Evolutionary conservation across 2,329 filamentous ascomycete genomes (phyloP).

Genomic region (Fusarium haematococcum): DNA sequence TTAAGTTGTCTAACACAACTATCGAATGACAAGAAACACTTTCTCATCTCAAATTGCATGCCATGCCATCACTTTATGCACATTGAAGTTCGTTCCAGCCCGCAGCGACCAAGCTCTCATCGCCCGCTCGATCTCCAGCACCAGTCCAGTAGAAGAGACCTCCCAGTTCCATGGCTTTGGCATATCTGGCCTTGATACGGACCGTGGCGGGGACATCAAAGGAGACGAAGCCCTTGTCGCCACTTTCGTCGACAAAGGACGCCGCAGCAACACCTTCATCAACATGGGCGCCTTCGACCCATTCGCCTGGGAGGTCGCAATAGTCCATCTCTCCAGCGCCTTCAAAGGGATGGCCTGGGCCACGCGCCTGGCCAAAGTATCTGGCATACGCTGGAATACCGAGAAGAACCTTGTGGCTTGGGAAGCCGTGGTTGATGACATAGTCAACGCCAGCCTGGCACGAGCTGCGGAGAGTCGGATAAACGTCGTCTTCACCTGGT

Average conservation of each 20-base stretch:
- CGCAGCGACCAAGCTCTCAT: constrained; percentile 69
- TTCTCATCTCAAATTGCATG: not conserved
- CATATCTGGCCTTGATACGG: constrained; percentile 70
- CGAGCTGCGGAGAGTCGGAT: constrained; percentile 53
- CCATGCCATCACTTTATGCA: not conserved
- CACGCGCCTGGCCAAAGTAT: constrained; percentile 66
- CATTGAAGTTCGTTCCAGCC: constrained; percentile 64
- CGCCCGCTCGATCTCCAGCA: constrained; percentile 65
- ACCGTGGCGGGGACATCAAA: constrained; percentile 74
- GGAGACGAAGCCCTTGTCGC: constrained; percentile 66
- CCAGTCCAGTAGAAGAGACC: constrained; percentile 79
- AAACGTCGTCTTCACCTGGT: constrained; percentile 45
- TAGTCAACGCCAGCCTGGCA: constrained; percentile 68
- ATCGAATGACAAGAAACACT: not conserved
- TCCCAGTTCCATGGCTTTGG: constrained; percentile 64
- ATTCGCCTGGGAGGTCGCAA: constrained; percentile 68
- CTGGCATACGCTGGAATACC: constrained; percentile 74
- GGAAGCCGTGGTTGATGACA: constrained; percentile 64
- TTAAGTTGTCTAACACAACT: not conserved
- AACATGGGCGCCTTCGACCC: constrained; percentile 53
- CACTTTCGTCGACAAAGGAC: constrained; percentile 61
- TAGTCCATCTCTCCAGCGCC: constrained; percentile 69
- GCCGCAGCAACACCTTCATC: constrained; percentile 67
- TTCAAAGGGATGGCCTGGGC: constrained; percentile 65
- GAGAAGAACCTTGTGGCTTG: constrained; percentile 68